Base-by-base conservation (phyloP, 345 rosid genomes). In the Salix udensis region DNA sequence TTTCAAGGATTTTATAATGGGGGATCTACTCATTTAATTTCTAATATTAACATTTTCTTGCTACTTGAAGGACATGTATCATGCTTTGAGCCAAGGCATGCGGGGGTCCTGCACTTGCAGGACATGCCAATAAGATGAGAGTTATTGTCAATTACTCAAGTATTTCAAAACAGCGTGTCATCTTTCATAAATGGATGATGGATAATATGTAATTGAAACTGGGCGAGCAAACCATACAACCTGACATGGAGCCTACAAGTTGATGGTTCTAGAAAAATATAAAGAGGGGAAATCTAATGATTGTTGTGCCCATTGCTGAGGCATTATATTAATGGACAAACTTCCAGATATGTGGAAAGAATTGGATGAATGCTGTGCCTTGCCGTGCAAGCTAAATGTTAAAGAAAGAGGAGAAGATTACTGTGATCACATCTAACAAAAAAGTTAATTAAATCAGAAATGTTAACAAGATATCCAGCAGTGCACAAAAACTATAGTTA, bases 171-270 rank as follows among this genome's bases (percentile, higher is more conserved):
- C 58, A 31, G 65, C 40, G 18, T 70, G 36, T 72, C 66, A 4
- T 44, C 44, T 67, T 26, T 23, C 42, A 53, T 55, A 30, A 78
- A 26, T 66, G 67, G 31, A 80, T 75, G 7, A 76, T 50, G 64
- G 11, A 42, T 74, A 34, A 31, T 30, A 36, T 28, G 13, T 34
- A 21, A 14, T 69, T 55, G 78, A 53, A 77, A 40, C n/a, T 70
- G 15, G 11, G 58, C 31, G 60, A 67, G 71, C 73, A 37, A 76
- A 72, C 64, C 46, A 34, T 67, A 26, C 19, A 16, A 31, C 70
- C 36, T 6, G 48, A 15, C 31, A 26, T 42, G 73, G 48, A 71
- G 34, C 2, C 31, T 50, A 28, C 18, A 23, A 67, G 60, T 74
- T 74, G 44, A 16, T 19, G 10, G 6, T 52, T 48, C 50, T 62